phyloP scores from a whole-genome alignment of 306 rosid genomes.

The Glycine tomentella region DNA sequence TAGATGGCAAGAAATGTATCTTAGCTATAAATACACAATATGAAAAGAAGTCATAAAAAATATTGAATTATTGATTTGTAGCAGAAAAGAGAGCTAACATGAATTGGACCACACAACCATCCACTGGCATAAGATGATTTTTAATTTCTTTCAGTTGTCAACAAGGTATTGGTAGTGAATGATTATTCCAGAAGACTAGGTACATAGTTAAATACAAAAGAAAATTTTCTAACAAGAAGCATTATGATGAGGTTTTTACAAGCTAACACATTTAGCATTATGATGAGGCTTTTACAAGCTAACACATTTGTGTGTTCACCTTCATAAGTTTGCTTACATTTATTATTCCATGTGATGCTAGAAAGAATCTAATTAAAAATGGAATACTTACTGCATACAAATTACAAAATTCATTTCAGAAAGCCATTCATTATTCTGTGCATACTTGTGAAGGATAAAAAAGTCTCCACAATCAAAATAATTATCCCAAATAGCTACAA shows the following conservation, averaged over 20 bases:
- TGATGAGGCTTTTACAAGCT: too few relatives aligned
- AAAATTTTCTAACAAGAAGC: too few relatives aligned
- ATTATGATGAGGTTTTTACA: too few relatives aligned
- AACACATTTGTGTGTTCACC: too few relatives aligned
- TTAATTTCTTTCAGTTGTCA: background rate
- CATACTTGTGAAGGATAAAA: conserved; percentile 10
- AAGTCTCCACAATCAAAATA: background rate
- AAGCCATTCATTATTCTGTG: background rate
- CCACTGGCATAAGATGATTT: background rate
- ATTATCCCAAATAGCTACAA: background rate
- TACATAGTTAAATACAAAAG: too few relatives aligned
- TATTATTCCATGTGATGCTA: too few relatives aligned
- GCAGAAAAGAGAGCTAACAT: background rate
- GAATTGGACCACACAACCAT: background rate
- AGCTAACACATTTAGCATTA: too few relatives aligned
- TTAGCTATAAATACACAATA: background rate
- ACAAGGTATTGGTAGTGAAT: too few relatives aligned
- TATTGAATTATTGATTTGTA: background rate
- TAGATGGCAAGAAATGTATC: conserved; percentile 20
- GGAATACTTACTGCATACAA: background rate
- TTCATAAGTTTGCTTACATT: too few relatives aligned
- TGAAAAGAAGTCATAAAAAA: background rate
- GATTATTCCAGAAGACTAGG: too few relatives aligned
- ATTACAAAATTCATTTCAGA: background rate
- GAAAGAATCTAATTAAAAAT: background rate